Base-by-base conservation (phyloP, 345 rosid species). In the Chamaenerion angustifolium region DNA sequence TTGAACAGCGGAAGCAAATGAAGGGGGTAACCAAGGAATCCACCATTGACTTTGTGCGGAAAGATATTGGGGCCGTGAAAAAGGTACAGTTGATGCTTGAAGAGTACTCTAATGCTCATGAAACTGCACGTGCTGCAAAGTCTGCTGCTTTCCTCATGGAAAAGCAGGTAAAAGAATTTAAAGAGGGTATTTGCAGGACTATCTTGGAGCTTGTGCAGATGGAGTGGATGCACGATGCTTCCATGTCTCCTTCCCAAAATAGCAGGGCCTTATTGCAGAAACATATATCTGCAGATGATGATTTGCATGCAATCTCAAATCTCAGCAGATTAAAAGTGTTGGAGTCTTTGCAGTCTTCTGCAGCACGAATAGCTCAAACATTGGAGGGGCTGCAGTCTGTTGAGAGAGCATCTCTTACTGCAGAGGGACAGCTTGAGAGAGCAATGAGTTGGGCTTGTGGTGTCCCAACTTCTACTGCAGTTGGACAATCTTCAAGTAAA, bases 401-500 rank as follows among this genome's bases (percentile, higher is more conserved):
- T 51, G 95, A 84, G 56, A 68, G 72, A 59, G 76, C 65, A 65
- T 84, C 92, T 64, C 37, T 71, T 42, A 63, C 74, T 21, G 95
- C 92, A 15, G 92, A 84, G 76, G 92, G 86, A 56, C 85, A 88
- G 70, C 81, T 88, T 27, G 97, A 84, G 75, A 80, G 97, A 69
- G 92, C 97, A 58, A 82, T 88, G 94, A 82, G 79, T 48, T 88
- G 95, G 97, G 95, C 97, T 64, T 88, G 97, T 46, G 95, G 95
- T 53, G 95, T 85, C 41, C 71, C 85, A 65, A 76, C 70, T 60
- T 74, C 92, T 50, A 60, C 58, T 60, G 54, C 68, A 41, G 44
- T 65, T 48, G 94, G 76, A 70, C 75, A 65, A 62, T 59, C 74
- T 42, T 68, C 88, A 41, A 56, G 73, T 61, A 88, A 78, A 78